A percentile compares a stretch with the other conserved stretches of the same genome.
Conservation (phyloP, 129 eudicot species). For the Glebionis coronaria region DNA sequence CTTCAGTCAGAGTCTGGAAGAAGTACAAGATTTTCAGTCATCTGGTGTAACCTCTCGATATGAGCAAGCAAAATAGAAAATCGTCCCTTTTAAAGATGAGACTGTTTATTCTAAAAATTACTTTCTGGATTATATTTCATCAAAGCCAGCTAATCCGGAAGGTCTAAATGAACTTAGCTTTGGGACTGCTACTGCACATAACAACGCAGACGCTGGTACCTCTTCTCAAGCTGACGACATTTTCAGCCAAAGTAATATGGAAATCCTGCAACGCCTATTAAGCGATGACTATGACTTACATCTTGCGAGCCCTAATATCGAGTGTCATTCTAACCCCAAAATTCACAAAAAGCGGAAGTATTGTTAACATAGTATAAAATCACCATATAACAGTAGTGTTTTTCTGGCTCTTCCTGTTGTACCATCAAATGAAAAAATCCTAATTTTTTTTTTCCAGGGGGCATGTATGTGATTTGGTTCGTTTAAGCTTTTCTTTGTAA, state of each 20-base stretch:
- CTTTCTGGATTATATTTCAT: not conserved
- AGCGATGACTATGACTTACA: not conserved
- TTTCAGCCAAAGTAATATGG: not conserved
- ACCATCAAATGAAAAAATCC: not conserved
- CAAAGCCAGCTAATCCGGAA: not conserved
- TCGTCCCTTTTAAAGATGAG: conserved; percentile 20
- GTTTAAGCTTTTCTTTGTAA: conserved; percentile 11
- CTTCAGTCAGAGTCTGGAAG: too few relatives aligned
- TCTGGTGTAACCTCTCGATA: not conserved
- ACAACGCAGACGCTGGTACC: conserved; percentile 18
- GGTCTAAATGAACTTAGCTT: not conserved
- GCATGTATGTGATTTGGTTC: conserved; percentile 13
- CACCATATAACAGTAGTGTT: not conserved
- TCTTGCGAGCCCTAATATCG: conserved; percentile 14
- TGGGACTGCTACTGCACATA: not conserved
- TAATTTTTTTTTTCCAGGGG: not conserved
- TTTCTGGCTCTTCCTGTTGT: not conserved
- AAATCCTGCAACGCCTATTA: not conserved
- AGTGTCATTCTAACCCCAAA: conserved; percentile 21
- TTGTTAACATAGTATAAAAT: conserved; percentile 3
- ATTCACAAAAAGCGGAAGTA: conserved; percentile 31
- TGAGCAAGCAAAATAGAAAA: conserved; percentile 16
- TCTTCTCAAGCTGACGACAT: conserved; percentile 14
- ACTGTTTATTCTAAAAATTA: not conserved
- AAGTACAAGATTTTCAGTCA: too few relatives aligned